phyloP scores from a whole-genome alignment of 2,329 filamentous ascomycete genomes.

The Hypocrella siamensis region DNA sequence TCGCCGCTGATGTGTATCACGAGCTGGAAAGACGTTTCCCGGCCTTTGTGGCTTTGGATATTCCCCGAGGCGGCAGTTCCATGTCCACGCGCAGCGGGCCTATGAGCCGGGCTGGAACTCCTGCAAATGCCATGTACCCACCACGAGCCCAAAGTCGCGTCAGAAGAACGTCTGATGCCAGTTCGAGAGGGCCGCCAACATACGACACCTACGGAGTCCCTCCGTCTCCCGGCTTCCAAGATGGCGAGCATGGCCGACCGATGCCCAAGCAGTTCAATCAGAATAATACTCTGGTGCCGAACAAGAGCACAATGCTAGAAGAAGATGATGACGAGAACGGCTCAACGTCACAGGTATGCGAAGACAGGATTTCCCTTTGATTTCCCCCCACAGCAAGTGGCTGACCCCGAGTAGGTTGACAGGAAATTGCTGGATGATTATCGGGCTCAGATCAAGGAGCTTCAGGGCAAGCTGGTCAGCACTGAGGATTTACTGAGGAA shows the following conservation, averaged over 20 bases:
- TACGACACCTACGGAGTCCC: constrained; percentile 36
- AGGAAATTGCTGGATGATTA: constrained; percentile 66
- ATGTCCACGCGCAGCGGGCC: constrained; percentile 43
- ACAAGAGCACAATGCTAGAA: constrained; percentile 95
- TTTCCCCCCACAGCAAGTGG: neutral
- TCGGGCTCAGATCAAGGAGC: constrained; percentile 56
- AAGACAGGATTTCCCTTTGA: constrained; percentile 19
- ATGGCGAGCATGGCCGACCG: constrained; percentile 57
- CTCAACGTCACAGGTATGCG: constrained; percentile 5
- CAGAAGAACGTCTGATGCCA: constrained; percentile 45
- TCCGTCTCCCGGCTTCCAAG: constrained; percentile 40
- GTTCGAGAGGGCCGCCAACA: constrained; percentile 29
- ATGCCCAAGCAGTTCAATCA: constrained; percentile 74
- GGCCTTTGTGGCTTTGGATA: constrained; percentile 54
- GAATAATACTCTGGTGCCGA: constrained; percentile 90
- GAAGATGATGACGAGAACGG: constrained; percentile 59
- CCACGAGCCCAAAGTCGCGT: constrained; percentile 36
- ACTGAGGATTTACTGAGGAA: constrained; percentile 55
- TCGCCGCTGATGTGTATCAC: constrained; percentile 91
- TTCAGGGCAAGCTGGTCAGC: constrained; percentile 57
- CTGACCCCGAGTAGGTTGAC: constrained; percentile 34
- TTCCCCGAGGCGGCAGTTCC: constrained; percentile 54
- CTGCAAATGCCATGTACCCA: constrained; percentile 36
- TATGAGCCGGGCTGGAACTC: constrained; percentile 45
- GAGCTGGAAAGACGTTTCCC: constrained; percentile 87